These are phyloP conservation scores for Gloeopeniophorella convolvens DNA, from an alignment of 768 basidiomycete species.

Conservation along the genomic window DNA sequence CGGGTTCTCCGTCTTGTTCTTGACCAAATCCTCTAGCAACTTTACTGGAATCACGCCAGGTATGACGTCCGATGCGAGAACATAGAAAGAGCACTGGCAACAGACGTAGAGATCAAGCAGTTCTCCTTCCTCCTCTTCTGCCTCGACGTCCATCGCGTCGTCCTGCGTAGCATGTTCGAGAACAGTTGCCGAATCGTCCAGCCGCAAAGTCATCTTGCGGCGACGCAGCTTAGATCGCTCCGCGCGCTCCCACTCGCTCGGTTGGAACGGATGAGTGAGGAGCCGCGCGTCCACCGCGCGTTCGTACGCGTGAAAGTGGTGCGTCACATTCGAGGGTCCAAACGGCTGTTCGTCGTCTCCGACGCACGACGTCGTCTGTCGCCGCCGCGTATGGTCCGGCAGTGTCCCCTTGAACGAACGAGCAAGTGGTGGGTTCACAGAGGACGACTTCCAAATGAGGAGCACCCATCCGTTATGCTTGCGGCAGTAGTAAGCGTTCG, in stretches of 20 bases:
- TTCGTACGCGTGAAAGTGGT: slow-evolving; percentile 76
- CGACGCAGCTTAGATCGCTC: slow-evolving; percentile 47
- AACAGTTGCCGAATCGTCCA: slow-evolving; percentile 7
- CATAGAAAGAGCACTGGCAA: slow-evolving; percentile 76
- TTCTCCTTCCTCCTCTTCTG: slow-evolving; percentile 40
- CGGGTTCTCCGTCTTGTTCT: slow-evolving; percentile 58
- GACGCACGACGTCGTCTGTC: slow-evolving; percentile 46
- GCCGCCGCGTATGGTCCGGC: slow-evolving; percentile 48
- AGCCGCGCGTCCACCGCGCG: slow-evolving; percentile 63
- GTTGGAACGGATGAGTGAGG: slow-evolving; percentile 54
- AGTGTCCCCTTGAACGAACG: slow-evolving; percentile 45
- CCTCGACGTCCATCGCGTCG: slow-evolving; percentile 29
- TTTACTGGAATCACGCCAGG: slow-evolving; percentile 66
- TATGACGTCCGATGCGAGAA: slow-evolving; percentile 61
- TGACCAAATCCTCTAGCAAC: slow-evolving; percentile 54
- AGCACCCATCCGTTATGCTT: slow-evolving; percentile 82
- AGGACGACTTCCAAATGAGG: slow-evolving; percentile 60
- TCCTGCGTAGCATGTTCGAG: slow-evolving; percentile 20
- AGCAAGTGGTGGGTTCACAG: slow-evolving; percentile 54
- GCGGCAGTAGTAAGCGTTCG: slow-evolving; percentile 77
- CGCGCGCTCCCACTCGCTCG: slow-evolving; percentile 51
- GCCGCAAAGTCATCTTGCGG: slow-evolving; percentile 38
- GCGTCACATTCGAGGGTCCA: slow-evolving; percentile 51
- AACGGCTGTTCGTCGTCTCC: slow-evolving; percentile 42
- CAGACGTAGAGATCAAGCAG: slow-evolving; percentile 76